Evolutionary conservation across 805 yeast genomes (phyloP), one percentile per base, ranked within the genome.

Genomic region (Candida piceae): DNA sequence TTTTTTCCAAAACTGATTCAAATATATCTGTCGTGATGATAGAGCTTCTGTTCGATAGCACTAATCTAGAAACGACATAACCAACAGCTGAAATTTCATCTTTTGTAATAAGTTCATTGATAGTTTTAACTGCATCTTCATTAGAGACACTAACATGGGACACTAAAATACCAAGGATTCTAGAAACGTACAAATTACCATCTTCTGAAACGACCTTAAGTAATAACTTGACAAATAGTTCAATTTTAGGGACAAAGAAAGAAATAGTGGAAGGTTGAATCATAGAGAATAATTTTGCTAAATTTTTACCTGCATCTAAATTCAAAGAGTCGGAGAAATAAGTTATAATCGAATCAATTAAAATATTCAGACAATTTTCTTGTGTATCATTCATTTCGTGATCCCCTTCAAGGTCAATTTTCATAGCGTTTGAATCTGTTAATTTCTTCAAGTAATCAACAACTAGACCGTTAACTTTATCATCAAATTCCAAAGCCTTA

Each of bases 401-500:
- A 31, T 48, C 51, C 25, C 41, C 45, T 31, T 49, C 50, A 26
- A 22, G 7, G 41, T 55, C 49, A 11, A 34, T 13, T 7, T 9
- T 22, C 10, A 15, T n/a, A 16, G 6, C 13, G 12, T 23, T 7
- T 9, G 15, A 5, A 4, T 10, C 4, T 1, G 35, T 29, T 9
- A 39, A 29, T 23, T 37, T 31, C 15, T 37, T 24, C 10, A 58
- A 29, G n/a, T 51, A 49, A 4, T 34, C 31, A 11, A 53, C 44
- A 1, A 63, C 42, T 1, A 55, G 47, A 0, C 31, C 12, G n/a
- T 65, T 63, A 1, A 83, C 84, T 3, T 48, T 52, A 0, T 66
- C 66, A 50, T 87, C 94, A 29, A 72, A 60, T 28, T 76, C 81
- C 9, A 84, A 35, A 0, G 90, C 84, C 40, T 76, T 84, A 8